phyloP scores from a whole-genome alignment of 2,329 filamentous ascomycete genomes.

The Escovopsis weberi region DNA sequence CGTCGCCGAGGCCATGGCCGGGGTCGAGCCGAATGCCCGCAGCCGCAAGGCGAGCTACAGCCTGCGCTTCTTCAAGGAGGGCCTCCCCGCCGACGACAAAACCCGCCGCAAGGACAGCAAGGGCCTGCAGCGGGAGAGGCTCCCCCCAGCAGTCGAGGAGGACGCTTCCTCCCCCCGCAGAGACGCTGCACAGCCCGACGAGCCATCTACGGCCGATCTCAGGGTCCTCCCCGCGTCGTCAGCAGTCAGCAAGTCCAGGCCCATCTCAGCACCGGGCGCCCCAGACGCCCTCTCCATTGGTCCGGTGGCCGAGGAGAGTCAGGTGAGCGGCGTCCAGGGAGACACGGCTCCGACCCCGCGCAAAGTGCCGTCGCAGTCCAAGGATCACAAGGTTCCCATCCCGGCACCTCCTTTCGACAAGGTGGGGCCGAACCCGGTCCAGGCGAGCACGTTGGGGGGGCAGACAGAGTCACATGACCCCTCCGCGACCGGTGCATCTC shows the following conservation, averaged over 20 bases:
- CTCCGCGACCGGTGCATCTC: slow-evolving; percentile 22
- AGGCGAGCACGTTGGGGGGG: slow-evolving; percentile 14
- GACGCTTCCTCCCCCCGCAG: neutral
- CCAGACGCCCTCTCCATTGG: no score
- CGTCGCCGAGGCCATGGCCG: slow-evolving; percentile 46
- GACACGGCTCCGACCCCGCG: slow-evolving; percentile 5
- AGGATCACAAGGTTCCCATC: slow-evolving; percentile 10
- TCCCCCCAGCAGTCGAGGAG: slow-evolving; percentile 23
- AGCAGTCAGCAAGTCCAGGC: slow-evolving; percentile 1
- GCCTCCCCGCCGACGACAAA: slow-evolving; percentile 43
- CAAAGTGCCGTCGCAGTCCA: slow-evolving; percentile 8
- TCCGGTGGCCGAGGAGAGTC: neutral
- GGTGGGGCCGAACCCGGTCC: slow-evolving; percentile 13
- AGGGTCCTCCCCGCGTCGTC: neutral
- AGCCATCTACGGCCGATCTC: neutral
- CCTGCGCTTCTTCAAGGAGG: slow-evolving; percentile 52
- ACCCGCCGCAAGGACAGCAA: slow-evolving; percentile 35
- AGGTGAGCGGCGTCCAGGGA: slow-evolving; percentile 1
- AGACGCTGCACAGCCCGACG: neutral
- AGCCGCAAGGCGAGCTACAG: slow-evolving; percentile 56
- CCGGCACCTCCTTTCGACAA: slow-evolving; percentile 6
- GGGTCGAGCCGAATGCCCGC: slow-evolving; percentile 46
- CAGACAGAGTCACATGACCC: slow-evolving; percentile 25
- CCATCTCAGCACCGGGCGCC: neutral
- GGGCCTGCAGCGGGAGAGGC: slow-evolving; percentile 24